Evolutionary conservation across 2,329 filamentous ascomycete species (phyloP).

Genomic region (Gaeumannomyces tritici): DNA sequence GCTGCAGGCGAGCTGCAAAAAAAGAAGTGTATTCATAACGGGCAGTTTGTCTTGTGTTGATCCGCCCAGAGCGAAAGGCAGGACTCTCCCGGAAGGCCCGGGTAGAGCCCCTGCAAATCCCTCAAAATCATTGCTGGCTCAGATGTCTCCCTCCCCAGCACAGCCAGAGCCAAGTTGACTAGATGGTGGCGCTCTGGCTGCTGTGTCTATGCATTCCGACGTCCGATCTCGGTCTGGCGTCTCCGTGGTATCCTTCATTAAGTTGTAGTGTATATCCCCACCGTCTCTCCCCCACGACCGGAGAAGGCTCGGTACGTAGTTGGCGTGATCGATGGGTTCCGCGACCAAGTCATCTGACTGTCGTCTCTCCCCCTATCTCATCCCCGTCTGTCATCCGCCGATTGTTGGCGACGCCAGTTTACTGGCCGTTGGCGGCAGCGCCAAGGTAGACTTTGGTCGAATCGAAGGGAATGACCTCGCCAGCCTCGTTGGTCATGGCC

Average conservation of each 20-base stretch:
- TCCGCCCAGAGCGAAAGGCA: background rate
- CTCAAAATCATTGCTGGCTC: background rate
- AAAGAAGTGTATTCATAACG: constrained; percentile 1
- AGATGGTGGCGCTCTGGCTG: background rate
- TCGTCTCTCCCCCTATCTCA: no score
- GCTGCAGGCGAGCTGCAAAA: background rate
- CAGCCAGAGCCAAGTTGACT: background rate
- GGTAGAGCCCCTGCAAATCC: background rate
- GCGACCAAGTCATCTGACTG: background rate
- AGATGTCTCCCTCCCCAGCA: background rate
- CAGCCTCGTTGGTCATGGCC: constrained; percentile 35
- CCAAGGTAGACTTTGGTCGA: constrained; percentile 30
- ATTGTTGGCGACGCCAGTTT: constrained; percentile 8
- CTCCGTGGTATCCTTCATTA: background rate
- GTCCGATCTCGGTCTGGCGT: background rate
- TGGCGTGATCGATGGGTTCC: background rate
- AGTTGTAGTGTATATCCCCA: background rate
- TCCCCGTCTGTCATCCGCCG: background rate
- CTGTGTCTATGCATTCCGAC: background rate
- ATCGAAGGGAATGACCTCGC: constrained; percentile 36
- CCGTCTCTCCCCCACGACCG: background rate
- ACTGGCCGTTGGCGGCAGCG: constrained; percentile 25
- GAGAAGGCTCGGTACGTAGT: background rate
- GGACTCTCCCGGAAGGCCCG: background rate
- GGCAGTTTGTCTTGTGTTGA: background rate